phyloP scores from a whole-genome alignment of 345 rosid genomes.

The Gynandropsis gynandra region DNA sequence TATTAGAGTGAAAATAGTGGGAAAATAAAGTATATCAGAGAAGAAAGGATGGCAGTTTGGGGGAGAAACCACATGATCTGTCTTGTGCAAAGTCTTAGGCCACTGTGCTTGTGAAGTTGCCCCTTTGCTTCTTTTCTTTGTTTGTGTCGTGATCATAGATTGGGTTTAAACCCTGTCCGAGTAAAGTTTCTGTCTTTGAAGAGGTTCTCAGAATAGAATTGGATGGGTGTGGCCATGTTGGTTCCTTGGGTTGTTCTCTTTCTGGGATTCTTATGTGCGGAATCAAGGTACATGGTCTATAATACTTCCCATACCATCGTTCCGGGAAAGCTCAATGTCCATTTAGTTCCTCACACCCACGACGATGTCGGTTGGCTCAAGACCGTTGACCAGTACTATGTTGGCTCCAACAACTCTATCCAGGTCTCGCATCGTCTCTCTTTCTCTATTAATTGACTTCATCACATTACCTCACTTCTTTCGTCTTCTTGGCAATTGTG shows the following conservation, averaged over 20 bases:
- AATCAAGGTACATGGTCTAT: slow-evolving; percentile 66
- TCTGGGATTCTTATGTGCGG: slow-evolving; percentile 34
- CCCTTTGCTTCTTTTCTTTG: too few species aligned
- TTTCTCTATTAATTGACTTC: background rate
- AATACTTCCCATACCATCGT: slow-evolving; percentile 77
- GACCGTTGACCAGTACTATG: slow-evolving; percentile 97
- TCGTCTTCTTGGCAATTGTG: background rate
- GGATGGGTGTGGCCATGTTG: slow-evolving; percentile 20
- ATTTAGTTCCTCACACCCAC: slow-evolving; percentile 88
- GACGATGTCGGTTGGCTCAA: slow-evolving; percentile 98
- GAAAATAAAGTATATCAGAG: too few species aligned
- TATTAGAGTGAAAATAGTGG: too few species aligned
- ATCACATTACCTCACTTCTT: slow-evolving; percentile 8
- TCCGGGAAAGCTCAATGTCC: slow-evolving; percentile 82
- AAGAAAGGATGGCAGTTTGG: too few species aligned
- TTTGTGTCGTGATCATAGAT: slow-evolving; percentile 9
- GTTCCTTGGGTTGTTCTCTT: slow-evolving; percentile 21
- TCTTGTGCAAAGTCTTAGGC: too few species aligned
- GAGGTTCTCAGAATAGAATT: background rate
- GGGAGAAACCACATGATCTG: too few species aligned
- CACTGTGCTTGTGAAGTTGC: too few species aligned
- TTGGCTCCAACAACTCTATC: slow-evolving; percentile 95
- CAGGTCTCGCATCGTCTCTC: slow-evolving; percentile 58
- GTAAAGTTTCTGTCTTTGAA: background rate
- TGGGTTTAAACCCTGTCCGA: slow-evolving; percentile 14